Base-by-base conservation (phyloP, 805 yeast species). In the Ogataea trehaloabstinens region DNA sequence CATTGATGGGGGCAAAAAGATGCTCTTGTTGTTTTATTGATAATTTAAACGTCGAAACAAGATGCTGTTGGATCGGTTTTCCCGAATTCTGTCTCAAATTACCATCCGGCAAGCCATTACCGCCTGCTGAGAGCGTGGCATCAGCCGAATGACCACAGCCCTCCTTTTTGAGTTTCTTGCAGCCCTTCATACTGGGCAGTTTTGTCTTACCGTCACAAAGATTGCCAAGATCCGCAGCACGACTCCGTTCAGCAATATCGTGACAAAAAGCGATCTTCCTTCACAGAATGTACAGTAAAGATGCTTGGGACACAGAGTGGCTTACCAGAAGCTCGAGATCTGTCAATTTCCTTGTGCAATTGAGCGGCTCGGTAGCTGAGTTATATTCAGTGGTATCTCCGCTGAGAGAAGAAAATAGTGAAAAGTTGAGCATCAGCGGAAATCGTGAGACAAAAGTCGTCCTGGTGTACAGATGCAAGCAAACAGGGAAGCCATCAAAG, bases 21-120 rank as follows among this genome's bases (percentile, higher is more conserved):
- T n/a, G 13, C 21, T 37, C 37, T n/a, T 45, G 49, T 19, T 42
- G 44, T 21, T 42, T 41, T 28, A 35, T 42, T 10, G 44, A 31
- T 22, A 42, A 31, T 31, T 42, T 45, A 36, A 45, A 39, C 6
- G 46, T 37, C n/a, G 37, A 28, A 15, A 34, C 39, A 5, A 38
- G n/a, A 25, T 33, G 33, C 16, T 29, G 38, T 11, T 25, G 31
- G 6, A 21, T 17, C 16, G 31, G 28, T 12, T 22, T 22, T 22
- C 12, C 11, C 15, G 18, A 19, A 11, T 21, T 18, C 32, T 28
- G 31, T 13, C 16, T 22, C 29, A 18, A 19, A 21, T 10, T 16
- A 8, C 10, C 21, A 8, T 21, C 10, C 11, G 17, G 29, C 17
- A 6, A 7, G 13, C 8, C 13, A 7, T 7, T 16, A 8, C 18